phyloP scores from a whole-genome alignment of 2,329 filamentous ascomycete species.

The Cryphonectria parasitica region DNA sequence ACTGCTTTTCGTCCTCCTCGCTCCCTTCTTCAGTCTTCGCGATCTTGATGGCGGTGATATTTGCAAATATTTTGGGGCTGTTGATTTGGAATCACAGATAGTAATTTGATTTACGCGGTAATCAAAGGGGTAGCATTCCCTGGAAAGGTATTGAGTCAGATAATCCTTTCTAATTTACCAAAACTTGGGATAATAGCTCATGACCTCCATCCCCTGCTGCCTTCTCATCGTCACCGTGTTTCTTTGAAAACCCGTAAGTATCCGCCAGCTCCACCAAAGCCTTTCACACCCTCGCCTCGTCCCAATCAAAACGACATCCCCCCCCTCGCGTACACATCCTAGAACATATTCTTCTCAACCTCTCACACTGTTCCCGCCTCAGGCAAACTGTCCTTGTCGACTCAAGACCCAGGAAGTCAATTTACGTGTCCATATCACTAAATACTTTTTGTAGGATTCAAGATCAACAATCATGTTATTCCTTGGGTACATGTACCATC shows the following conservation, averaged over 20 bases:
- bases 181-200: background rate
- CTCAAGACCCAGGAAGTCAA: too few species aligned
- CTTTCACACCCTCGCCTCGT: constrained; percentile 10
- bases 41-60: background rate
- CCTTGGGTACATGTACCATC: background rate
- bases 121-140: background rate
- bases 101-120: background rate
- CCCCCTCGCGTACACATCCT: constrained; percentile 10
- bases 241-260: constrained; percentile 15
- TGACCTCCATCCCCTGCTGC: background rate
- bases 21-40: background rate
- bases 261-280: constrained; percentile 17
- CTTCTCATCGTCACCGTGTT: constrained; percentile 9
- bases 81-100: background rate
- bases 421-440: too few species aligned
- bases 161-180: background rate
- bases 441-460: too few species aligned
- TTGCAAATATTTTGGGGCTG: background rate
- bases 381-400: background rate
- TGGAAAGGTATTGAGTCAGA: background rate
- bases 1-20: background rate
- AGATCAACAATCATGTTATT: background rate
- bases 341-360: constrained; percentile 11
- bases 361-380: constrained; percentile 2
- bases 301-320: constrained; percentile 7